Percentiles rank a stretch among this genome's conserved stretches.
Evolutionary conservation across 352 stramenopile species (phyloP).

Genomic region (Phytophthora ohioensis): DNA sequence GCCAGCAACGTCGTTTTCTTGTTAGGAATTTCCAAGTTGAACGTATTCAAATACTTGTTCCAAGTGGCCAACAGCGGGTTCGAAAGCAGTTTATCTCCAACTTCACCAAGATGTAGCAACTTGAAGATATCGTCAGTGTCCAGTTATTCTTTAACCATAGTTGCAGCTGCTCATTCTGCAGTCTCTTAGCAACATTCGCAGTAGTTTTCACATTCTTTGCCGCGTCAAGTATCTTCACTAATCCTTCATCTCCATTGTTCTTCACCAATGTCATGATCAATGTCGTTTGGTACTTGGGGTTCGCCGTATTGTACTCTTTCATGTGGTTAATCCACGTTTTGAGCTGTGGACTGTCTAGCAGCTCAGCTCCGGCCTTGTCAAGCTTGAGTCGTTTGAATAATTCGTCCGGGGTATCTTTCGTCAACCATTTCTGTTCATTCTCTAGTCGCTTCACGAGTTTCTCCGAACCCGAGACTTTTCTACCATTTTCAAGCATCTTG

Average conservation of each 20-base stretch:
- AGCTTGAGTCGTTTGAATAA: not conserved
- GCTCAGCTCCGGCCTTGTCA: not conserved
- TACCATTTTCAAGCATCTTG: not conserved
- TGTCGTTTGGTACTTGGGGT: conserved; percentile 1
- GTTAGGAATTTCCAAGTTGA: not conserved
- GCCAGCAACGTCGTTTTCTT: not conserved
- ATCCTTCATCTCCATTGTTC: not conserved
- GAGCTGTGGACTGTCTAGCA: not conserved
- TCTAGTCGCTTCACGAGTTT: not conserved
- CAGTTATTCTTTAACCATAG: not conserved
- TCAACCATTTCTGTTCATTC: not conserved
- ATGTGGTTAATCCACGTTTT: not conserved
- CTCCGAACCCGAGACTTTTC: not conserved
- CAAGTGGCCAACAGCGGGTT: not conserved
- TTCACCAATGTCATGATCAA: conserved; percentile 1
- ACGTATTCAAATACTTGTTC: not conserved
- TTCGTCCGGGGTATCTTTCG: not conserved
- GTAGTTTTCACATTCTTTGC: not conserved
- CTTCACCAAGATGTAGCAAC: not conserved
- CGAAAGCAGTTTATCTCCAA: not conserved
- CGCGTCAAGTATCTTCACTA: not conserved
- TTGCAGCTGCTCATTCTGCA: not conserved
- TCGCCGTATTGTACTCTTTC: not conserved
- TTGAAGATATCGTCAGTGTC: not conserved
- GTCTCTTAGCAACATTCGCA: not conserved